Evolutionary conservation across 2,329 filamentous ascomycete species (phyloP), one percentile per base, ranked within the genome.

Genomic region (Aureobasidium namibiae): DNA sequence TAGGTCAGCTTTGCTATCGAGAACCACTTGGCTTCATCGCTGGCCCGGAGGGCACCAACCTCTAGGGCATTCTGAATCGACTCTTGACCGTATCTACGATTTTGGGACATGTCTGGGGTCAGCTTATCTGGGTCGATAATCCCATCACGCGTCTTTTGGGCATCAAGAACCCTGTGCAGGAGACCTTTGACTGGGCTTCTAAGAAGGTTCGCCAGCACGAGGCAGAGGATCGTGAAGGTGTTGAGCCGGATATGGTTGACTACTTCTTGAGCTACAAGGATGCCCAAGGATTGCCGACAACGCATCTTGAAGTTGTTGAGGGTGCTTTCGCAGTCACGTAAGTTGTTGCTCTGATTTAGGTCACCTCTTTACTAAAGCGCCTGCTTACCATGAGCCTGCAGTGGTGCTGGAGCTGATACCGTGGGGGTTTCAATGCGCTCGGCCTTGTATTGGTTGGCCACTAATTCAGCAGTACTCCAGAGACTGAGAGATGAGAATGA

Each of bases 231-330:
- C 41, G 36, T 18, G 38, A 21, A n/a, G 23, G 13, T 6, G 24
- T 42, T 3, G 53, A 61, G 14, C 44, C 61, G 9, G 62, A 64
- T 39, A 63, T 63, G 61, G 34, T 65, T n/a, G 36, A 60, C 21
- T 61, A 63, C 26, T 63, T 64, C 44, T 13, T 61, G 13, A 26
- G 26, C 4, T 63, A 61, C 45, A 63, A 56, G 31, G 39, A 49
- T 1, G 4, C 50, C 1, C 26, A 62, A 31, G 62, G 61, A 3
- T 52, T 39, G 9, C 54, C 59, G 33, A 59, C 56, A 4, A 34
- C 39, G 2, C 38, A 53, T 26, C 38, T 54, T 3, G 59, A 62
- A 23, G 59, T 65, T 4, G 18, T 62, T 16, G 42, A 49, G n/a
- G 62, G 63, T 38, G 61, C 58, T 33, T 34, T 39, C 46, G 60